Percentiles rank a stretch among this genome's conserved stretches.
phyloP scores from a whole-genome alignment of 169 alveolate genomes.

The Toxoplasma gondii region DNA sequence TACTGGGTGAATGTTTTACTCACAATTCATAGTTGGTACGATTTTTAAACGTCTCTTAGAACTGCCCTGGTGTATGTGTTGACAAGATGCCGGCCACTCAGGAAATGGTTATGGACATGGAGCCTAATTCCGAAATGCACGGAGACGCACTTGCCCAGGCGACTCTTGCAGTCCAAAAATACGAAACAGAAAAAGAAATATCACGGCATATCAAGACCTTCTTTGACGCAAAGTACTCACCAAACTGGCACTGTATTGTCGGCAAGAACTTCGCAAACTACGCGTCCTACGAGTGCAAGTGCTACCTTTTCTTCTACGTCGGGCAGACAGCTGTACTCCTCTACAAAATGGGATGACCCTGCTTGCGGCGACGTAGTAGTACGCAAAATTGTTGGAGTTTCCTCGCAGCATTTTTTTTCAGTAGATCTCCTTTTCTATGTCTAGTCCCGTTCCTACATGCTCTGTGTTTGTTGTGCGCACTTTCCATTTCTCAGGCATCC shows the following conservation, averaged over 20 bases:
- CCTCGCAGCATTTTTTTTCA: neutral
- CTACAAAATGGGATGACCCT: slow-evolving; percentile 59
- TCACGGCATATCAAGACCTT: slow-evolving; percentile 85
- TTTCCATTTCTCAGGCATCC: neutral
- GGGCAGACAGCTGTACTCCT: slow-evolving; percentile 88
- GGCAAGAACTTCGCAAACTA: slow-evolving; percentile 91
- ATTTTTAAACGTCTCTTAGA: no score
- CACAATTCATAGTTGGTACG: no score
- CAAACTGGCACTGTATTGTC: slow-evolving; percentile 94
- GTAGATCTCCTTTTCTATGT: neutral
- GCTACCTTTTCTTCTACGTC: slow-evolving; percentile 88
- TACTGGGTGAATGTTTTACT: no score
- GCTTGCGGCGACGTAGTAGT: neutral
- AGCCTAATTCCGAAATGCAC: slow-evolving; percentile 71
- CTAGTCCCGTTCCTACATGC: neutral
- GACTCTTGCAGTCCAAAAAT: slow-evolving; percentile 61
- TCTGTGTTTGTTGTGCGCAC: neutral
- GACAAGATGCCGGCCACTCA: slow-evolving; percentile 51
- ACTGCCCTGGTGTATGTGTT: neutral
- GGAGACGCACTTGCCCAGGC: slow-evolving; percentile 70
- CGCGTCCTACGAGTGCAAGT: slow-evolving; percentile 88
- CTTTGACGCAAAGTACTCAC: slow-evolving; percentile 89
- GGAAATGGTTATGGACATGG: slow-evolving; percentile 59
- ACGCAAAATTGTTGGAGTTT: neutral
- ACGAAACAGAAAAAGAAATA: slow-evolving; percentile 84